Conservation (phyloP, 352 stramenopile genomes). For the Phytophthora europaea region DNA sequence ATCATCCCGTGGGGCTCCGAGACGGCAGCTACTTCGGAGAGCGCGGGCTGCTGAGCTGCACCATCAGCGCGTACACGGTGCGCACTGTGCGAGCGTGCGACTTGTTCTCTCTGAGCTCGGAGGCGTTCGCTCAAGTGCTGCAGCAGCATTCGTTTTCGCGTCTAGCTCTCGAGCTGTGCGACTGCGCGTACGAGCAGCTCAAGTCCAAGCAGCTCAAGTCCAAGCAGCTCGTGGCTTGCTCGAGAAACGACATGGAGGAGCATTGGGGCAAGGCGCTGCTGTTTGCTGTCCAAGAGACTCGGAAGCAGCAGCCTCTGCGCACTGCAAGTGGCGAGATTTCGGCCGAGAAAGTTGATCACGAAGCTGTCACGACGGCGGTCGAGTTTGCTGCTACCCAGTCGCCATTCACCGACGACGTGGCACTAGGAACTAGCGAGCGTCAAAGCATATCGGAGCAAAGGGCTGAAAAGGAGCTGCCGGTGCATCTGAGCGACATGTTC, state of each 20-base stretch:
- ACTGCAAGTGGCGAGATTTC: slow-evolving; percentile 2
- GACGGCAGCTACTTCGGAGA: slow-evolving; percentile 72
- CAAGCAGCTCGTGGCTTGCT: slow-evolving; percentile 7
- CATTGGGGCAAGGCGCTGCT: slow-evolving; percentile 33
- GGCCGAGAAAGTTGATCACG: background rate
- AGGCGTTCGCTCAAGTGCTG: slow-evolving; percentile 54
- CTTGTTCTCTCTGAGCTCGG: slow-evolving; percentile 39
- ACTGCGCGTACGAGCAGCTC: slow-evolving; percentile 20
- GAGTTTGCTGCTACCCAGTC: background rate
- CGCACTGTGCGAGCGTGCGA: slow-evolving; percentile 41
- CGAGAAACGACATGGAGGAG: slow-evolving; percentile 36
- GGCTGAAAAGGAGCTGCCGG: background rate
- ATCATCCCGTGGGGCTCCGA: slow-evolving; percentile 28
- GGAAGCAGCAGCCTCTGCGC: slow-evolving; percentile 17
- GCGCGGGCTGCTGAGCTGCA: slow-evolving; percentile 57
- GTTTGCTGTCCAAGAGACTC: slow-evolving; percentile 16
- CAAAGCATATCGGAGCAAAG: slow-evolving; percentile 14
- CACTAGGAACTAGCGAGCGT: background rate
- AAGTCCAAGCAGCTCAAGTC: slow-evolving; percentile 13
- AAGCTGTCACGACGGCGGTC: slow-evolving; percentile 1
- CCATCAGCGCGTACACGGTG: slow-evolving; percentile 53
- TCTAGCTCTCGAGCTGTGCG: slow-evolving; percentile 32
- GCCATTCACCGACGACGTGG: background rate
- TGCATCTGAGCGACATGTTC: slow-evolving; percentile 22
- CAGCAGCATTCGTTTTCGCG: slow-evolving; percentile 30